Evolutionary conservation across 2,329 filamentous ascomycete species (phyloP), one percentile per base, ranked within the genome.

Genomic region (Fusarium phyllophilum): DNA sequence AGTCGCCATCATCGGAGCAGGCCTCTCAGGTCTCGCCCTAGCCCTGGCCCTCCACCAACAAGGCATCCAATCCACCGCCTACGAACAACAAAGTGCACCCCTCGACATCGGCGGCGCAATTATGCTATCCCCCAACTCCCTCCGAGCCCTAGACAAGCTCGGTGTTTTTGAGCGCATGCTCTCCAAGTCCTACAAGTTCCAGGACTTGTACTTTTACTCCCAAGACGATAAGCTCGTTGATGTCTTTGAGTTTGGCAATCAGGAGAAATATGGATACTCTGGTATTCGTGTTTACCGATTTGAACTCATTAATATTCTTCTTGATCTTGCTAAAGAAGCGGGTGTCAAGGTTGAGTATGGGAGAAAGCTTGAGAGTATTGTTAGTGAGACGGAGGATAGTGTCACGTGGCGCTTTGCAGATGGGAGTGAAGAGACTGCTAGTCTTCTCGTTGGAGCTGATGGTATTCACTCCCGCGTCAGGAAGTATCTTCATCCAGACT

Each of bases 401-500:
- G 86, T 89, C 0, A 83, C 79, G 2, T 87, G 86, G 72, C 82
- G 82, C 18, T 88, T 90, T 62, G 78, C 78, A 1, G 85, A 89
- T 60, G 87, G 86, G 3, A 81, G 81, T 0, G 80, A 76, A 0
- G 80, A 74, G 3, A 78, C 73, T 0, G 85, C 87, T 0, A 73
- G 80, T 5, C 75, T 89, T 18, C 83, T 91, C 0, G 81, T 91
- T 22, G 89, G 88, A 0, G 87, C 88, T 0, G 89, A 91, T 66
- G 89, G 89, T 2, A 91, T 91, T 56, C 87, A 91, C 75, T 90
- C 88, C 1, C 82, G 80, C 1, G 86, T 91, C 1, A 84, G 89
- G 7, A 82, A 80, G 8, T 85, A 89, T 46, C 80, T 91, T 0
- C 83, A 86, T 51, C 86, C 88, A 0, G 82, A 85, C 0, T 73